Conservation (phyloP, 306 rosid species). For the Cucurbita maxima region DNA sequence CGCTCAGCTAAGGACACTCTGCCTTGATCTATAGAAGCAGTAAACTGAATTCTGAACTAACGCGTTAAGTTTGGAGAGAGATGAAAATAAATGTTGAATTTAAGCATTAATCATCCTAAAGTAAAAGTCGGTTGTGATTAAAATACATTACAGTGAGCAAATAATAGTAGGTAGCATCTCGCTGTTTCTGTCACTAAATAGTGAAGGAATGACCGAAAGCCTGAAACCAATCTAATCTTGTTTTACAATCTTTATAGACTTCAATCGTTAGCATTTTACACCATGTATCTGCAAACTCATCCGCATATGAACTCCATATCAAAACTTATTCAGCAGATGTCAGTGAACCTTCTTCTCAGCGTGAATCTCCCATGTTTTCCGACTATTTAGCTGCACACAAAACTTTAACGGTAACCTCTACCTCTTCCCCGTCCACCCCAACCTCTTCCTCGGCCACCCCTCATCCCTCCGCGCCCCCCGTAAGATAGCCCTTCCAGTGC, state of each 20-base stretch:
- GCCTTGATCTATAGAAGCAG: too few relatives aligned
- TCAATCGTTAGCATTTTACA: conserved; percentile 3
- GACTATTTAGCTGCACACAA: background rate
- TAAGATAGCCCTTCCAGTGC: conserved; percentile 71
- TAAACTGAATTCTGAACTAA: too few relatives aligned
- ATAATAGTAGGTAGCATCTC: background rate
- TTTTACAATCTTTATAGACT: background rate
- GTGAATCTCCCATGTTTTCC: background rate
- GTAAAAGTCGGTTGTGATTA: background rate
- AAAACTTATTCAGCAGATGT: conserved; percentile 4
- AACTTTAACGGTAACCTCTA: conserved; percentile 39
- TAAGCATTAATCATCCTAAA: background rate
- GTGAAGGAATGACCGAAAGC: background rate
- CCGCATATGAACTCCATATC: background rate
- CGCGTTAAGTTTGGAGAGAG: too few relatives aligned
- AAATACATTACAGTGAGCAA: background rate
- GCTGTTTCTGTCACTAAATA: background rate
- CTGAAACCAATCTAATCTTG: conserved; percentile 3
- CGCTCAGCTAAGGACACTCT: too few relatives aligned
- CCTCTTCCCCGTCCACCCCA: conserved; percentile 77
- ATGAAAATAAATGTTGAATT: background rate
- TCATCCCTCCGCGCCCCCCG: conserved; percentile 43
- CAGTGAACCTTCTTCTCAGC: background rate
- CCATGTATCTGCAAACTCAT: background rate
- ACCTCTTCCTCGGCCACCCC: conserved; percentile 62